Percentiles rank a stretch among this genome's conserved stretches.
Evolutionary conservation across 768 basidiomycete species (phyloP).

Genomic region (Podaxis sp.): DNA sequence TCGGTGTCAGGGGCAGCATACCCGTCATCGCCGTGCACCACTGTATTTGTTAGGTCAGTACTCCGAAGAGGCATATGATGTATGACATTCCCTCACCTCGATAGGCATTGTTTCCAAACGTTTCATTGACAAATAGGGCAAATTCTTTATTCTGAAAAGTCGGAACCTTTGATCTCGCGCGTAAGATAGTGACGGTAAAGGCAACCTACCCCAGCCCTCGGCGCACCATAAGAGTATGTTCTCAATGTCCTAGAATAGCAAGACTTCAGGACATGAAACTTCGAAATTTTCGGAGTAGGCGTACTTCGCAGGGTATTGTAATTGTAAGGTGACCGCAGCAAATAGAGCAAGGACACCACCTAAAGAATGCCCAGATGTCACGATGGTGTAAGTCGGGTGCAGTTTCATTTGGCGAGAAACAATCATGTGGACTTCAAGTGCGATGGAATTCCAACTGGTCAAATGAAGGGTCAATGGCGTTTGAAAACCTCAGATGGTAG

Average conservation of each 20-base stretch:
- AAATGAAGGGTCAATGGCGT: background rate
- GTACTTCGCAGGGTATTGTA: constrained; percentile 38
- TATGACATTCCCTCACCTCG: constrained; percentile 34
- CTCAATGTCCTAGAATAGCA: constrained; percentile 29
- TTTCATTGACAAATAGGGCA: constrained; percentile 42
- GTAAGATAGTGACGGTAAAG: background rate
- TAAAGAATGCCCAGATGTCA: constrained; percentile 53
- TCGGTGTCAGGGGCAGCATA: constrained; percentile 16
- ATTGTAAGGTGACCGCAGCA: constrained; percentile 43
- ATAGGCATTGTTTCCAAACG: constrained; percentile 39
- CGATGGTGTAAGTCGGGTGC: constrained; percentile 39
- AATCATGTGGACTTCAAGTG: constrained; percentile 36
- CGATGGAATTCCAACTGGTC: constrained; percentile 52
- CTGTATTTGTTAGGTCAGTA: constrained; percentile 25
- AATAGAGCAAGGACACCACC: constrained; percentile 53
- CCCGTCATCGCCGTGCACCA: constrained; percentile 54
- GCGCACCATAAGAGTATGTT: constrained; percentile 53
- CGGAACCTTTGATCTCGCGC: background rate
- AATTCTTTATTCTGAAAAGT: constrained; percentile 43
- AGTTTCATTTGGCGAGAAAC: constrained; percentile 34
- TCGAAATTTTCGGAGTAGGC: constrained; percentile 12
- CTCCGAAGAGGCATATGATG: background rate
- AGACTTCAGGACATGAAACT: background rate
- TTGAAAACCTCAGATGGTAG: background rate
- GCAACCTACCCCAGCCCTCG: constrained; percentile 43